phyloP scores from a whole-genome alignment of 2,329 filamentous ascomycete genomes.

The Tolypocladium nubicola region DNA sequence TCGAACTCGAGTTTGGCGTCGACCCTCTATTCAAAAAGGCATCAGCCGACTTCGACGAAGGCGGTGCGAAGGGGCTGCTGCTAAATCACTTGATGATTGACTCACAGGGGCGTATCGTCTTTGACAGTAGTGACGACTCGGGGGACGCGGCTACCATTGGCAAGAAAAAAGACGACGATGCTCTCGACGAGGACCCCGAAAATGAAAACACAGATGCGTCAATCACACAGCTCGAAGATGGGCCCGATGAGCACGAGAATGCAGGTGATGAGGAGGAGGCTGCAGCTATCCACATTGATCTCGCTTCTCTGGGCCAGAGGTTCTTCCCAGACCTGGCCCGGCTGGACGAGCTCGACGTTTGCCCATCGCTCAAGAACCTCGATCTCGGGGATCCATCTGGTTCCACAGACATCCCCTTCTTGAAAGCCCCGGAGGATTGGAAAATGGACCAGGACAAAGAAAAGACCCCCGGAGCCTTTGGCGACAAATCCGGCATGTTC shows the following conservation, averaged over 20 bases:
- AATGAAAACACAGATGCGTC: slow-evolving; percentile 14
- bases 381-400: slow-evolving; percentile 80
- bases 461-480: slow-evolving; percentile 39
- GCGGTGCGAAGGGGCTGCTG: slow-evolving; percentile 87
- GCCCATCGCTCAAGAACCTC: slow-evolving; percentile 88
- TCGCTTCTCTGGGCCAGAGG: slow-evolving; percentile 59
- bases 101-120: slow-evolving; percentile 82
- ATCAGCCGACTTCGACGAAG: slow-evolving; percentile 96
- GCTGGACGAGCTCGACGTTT: slow-evolving; percentile 82
- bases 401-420: slow-evolving; percentile 80
- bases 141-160: slow-evolving; percentile 33
- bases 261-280: slow-evolving; percentile 40
- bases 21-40: slow-evolving; percentile 99
- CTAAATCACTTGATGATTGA: slow-evolving; percentile 97
- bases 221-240: slow-evolving; percentile 28
- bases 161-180: slow-evolving; percentile 28
- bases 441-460: slow-evolving; percentile 57
- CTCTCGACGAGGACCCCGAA: slow-evolving; percentile 25
- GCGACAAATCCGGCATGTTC: slow-evolving; percentile 68
- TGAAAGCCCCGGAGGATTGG: slow-evolving; percentile 85
- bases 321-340: slow-evolving; percentile 76
- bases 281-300: slow-evolving; percentile 59
- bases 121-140: slow-evolving; percentile 91
- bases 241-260: slow-evolving; percentile 32
- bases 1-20: slow-evolving; percentile 92